Base-by-base conservation (phyloP, 371 early-diverging fungal genomes). In the Circinella umbellata region DNA sequence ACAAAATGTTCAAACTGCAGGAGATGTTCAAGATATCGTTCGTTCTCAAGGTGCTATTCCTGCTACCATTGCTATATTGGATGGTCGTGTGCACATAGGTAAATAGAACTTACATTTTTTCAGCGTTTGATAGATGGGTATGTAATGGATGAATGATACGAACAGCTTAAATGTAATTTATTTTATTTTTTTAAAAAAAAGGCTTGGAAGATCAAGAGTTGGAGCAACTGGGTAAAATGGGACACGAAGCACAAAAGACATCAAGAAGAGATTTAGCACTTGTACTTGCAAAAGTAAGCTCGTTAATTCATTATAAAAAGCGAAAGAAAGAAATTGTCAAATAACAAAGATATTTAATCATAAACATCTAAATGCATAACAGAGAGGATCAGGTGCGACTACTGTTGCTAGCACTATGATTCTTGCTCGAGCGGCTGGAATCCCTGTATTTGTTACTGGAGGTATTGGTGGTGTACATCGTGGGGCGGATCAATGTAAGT, bases 401-500 rank as follows among this genome's bases (percentile, higher is more conserved):
- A 98, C 98, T 0, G 98, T 98, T 10, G 89, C 96, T 0, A 90
- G 90, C 6, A 98, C 98, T 0, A 93, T 97, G 93, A 68, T 92
- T 14, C 81, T 92, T 5, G 98, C 98, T 3, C 87, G 93, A 71
- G 79, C 80, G 51, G 94, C 92, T 5, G 96, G 95, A 9, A 96
- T 98, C 63, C 75, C 83, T 34, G 80, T 98, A 0, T 97, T 98
- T 86, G 97, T 94, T 17, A 98, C 98, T 3, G 98, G 98, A 18
- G 98, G 98, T 10, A 97, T 98, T 63, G 98, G 98, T 47, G 98
- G 98, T 47, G 98, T 95, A 18, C 98, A 98, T 68, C 87, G 98
- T 14, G 95, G 93, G 9, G 95, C 89, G 17, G 91, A 94, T 64
- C 64, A 77, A 42, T 89, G 92, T 80, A 46, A 47, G 38, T 18